A percentile compares a stretch with the other conserved stretches of the same genome.
These are phyloP conservation scores for Chiua virens DNA, from an alignment of 768 basidiomycete species.

Conservation along the genomic window DNA sequence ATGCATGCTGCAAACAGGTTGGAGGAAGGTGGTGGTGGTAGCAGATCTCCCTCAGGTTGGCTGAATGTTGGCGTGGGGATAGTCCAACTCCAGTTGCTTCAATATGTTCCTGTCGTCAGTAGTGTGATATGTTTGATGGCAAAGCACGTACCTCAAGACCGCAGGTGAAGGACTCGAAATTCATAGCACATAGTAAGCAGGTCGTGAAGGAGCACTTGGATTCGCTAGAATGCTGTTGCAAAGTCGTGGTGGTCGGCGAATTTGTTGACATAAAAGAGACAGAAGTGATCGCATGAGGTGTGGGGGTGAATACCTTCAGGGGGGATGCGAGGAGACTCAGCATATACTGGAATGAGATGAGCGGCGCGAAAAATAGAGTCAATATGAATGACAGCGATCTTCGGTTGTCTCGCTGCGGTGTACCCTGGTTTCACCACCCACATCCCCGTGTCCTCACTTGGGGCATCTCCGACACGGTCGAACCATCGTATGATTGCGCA, in stretches of 20 bases:
- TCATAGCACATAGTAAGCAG: too few species aligned
- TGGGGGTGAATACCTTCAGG: slow-evolving; percentile 12
- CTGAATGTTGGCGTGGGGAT: too few species aligned
- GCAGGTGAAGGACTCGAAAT: too few species aligned
- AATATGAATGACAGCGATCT: slow-evolving; percentile 22
- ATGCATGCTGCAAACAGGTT: too few species aligned
- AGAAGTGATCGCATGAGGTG: slow-evolving; percentile 20
- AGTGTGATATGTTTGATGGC: too few species aligned
- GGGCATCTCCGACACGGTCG: slow-evolving; percentile 7
- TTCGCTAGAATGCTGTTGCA: slow-evolving; percentile 20
- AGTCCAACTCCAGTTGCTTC: too few species aligned
- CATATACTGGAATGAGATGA: slow-evolving; percentile 30
- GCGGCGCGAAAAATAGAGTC: slow-evolving; percentile 30
- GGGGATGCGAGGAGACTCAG: slow-evolving; percentile 2
- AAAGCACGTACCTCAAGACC: too few species aligned
- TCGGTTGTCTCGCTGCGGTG: background rate
- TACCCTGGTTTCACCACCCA: slow-evolving; percentile 24
- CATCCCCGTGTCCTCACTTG: slow-evolving; percentile 26
- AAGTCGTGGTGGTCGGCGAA: slow-evolving; percentile 25
- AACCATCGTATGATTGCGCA: slow-evolving; percentile 28
- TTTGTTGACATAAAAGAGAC: slow-evolving; percentile 9
- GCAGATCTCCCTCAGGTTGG: too few species aligned
- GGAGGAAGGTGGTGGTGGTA: too few species aligned
- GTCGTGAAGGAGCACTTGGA: too few species aligned
- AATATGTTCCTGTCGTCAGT: too few species aligned